Percentiles rank a stretch among this genome's conserved stretches.
These are phyloP conservation scores for Neonectria sp. DNA, from an alignment of 2,329 filamentous ascomycete species.

Conservation along the genomic window DNA sequence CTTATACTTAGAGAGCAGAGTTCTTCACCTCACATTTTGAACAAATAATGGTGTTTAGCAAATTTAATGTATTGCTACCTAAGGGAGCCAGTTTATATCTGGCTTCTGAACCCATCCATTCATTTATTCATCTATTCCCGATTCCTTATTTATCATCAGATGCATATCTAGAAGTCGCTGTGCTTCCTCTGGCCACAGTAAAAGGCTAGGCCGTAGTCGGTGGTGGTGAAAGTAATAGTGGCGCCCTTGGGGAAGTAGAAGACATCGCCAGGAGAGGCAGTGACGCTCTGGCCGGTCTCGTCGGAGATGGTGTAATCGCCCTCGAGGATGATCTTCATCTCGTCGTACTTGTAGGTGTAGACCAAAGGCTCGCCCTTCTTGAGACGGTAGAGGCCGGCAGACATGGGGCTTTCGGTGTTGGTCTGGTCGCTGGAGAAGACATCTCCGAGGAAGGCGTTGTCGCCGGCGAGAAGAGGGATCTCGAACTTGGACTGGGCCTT, in stretches of 20 bases:
- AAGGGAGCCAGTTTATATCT: constrained; percentile 4
- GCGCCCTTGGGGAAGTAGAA: constrained; percentile 78
- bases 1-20: no score
- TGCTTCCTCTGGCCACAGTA: constrained; percentile 62
- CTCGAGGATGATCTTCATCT: constrained; percentile 82
- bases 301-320: constrained; percentile 77
- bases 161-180: constrained; percentile 44
- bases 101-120: constrained; percentile 15
- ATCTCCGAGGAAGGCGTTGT: constrained; percentile 78
- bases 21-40: neutral
- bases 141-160: constrained; percentile 1
- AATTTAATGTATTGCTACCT: constrained; percentile 11
- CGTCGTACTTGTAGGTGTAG: constrained; percentile 79
- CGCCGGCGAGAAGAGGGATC: constrained; percentile 76
- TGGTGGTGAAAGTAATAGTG: constrained; percentile 76
- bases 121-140: constrained; percentile 33
- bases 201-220: constrained; percentile 73
- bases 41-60: neutral
- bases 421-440: constrained; percentile 69
- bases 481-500: constrained; percentile 73
- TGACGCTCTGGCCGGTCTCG: constrained; percentile 71
- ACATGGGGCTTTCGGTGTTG: constrained; percentile 72
- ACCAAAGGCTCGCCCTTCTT: constrained; percentile 78
- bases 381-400: constrained; percentile 76
- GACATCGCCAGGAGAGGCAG: constrained; percentile 74